phyloP scores from a whole-genome alignment of 1,284 basidiomycete genomes.

The Exsudoporus floridanus region DNA sequence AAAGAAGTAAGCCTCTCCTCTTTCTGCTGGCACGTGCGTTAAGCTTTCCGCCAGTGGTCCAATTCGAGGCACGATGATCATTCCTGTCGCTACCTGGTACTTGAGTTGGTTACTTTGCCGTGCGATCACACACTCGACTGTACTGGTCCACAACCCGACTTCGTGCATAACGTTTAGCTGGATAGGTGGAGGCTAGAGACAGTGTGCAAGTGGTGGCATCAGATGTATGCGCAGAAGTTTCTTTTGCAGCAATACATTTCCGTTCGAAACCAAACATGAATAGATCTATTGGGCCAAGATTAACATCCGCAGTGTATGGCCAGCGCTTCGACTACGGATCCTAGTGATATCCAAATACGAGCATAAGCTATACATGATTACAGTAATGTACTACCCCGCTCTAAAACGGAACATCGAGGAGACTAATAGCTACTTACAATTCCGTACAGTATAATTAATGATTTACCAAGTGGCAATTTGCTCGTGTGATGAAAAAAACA shows the following conservation, averaged over 20 bases:
- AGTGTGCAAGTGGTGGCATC: not conserved
- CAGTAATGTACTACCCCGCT: constrained; percentile 6
- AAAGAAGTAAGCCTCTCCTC: constrained; percentile 62
- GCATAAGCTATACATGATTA: constrained; percentile 25
- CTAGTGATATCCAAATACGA: constrained; percentile 11
- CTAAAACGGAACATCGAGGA: not conserved
- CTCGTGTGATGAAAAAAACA: not conserved
- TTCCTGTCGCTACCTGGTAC: not conserved
- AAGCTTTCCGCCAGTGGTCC: constrained; percentile 60
- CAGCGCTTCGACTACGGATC: not conserved
- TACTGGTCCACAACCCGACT: not conserved
- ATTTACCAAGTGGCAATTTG: not conserved
- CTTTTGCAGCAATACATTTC: not conserved
- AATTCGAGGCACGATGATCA: constrained; percentile 79
- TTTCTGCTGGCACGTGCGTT: constrained; percentile 12
- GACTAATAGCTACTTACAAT: constrained; percentile 4
- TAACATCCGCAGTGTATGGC: constrained; percentile 5
- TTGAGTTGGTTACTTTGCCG: not conserved
- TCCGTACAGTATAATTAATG: constrained; percentile 20
- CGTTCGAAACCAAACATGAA: not conserved
- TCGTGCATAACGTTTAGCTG: not conserved
- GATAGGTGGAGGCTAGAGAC: not conserved
- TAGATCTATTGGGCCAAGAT: not conserved
- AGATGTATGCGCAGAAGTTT: not conserved
- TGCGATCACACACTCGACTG: not conserved